phyloP scores from a whole-genome alignment of 225 moss, liverwort and hornwort species.

The Marchantia polymorpha region DNA sequence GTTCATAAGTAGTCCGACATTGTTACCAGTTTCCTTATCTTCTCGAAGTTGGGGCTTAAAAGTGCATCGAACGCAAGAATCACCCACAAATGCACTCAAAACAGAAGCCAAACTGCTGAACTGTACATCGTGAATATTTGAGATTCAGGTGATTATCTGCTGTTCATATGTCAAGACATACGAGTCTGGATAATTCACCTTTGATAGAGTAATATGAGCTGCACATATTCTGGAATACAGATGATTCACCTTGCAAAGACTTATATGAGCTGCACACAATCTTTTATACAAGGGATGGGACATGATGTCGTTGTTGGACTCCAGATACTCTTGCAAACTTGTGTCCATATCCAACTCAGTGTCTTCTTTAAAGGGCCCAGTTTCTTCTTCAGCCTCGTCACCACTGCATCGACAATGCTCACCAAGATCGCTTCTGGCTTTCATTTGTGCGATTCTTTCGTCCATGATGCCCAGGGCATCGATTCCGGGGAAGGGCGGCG shows the following conservation, averaged over 20 bases:
- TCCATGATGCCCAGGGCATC: constrained; percentile 19
- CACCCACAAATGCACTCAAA: background rate
- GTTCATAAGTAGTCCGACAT: background rate
- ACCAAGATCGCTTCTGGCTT: background rate
- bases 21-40: background rate
- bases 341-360: constrained; percentile 14
- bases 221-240: constrained; percentile 36
- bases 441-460: background rate
- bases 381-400: background rate
- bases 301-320: constrained; percentile 15
- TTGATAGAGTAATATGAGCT: constrained; percentile 34
- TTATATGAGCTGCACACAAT: constrained; percentile 32
- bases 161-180: background rate
- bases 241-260: constrained; percentile 37
- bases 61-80: background rate
- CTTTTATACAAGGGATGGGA: constrained; percentile 24
- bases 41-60: background rate
- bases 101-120: background rate
- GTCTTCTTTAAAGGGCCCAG: background rate
- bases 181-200: constrained; percentile 26
- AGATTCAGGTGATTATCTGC: background rate
- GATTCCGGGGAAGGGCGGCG: background rate
- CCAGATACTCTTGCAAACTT: constrained; percentile 23
- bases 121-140: too few species aligned
- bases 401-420: background rate